Evolutionary conservation across 208 protist genomes (phyloP), one percentile per base, ranked within the genome.

Genomic region (Phytomonas francai): DNA sequence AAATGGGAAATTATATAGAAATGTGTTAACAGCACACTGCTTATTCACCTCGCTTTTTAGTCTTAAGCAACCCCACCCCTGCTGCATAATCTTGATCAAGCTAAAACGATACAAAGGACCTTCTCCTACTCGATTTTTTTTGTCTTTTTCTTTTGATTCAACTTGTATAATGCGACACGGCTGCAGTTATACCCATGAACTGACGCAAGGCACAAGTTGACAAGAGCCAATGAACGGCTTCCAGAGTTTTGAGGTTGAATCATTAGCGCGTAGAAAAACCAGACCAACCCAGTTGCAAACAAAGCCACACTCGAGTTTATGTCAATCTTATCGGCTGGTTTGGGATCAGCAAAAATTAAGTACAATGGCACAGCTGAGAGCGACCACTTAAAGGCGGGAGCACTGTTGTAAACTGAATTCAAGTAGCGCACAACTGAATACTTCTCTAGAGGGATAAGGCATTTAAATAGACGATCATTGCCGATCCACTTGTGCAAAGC

Each of bases 201-300:
- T n/a, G 67, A 62, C 6, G 84, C 87, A 54, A 96, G 62, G 69
- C 90, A 92, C 6, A 89, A 56, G 74, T 96, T 96, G 49, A 96
- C 85, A 25, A 88, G 42, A 3, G 88, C 85, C 8, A 96, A 66
- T 19, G 90, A 78, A 67, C 90, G 85, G 65, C 87, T 96, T 54
- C 90, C 90, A 8, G 90, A 81, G 76, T 93, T 93, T 63, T 96
- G 90, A 14, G 90, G 90, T 76, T 90, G 83, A 70, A 96, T 96
- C 49, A 96, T 67, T 31, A 93, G 80, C 3, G 88, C 81, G 69
- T 96, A 96, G 45, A 96, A 71, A 71, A 81, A 92, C 90, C 90
- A 96, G 28, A 96, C 72, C 19, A 88, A 63, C 30, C 90, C 90
- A 22, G 90, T 93, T 22, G 80, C 72, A 33, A 73, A 82, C 2